These are phyloP conservation scores for Arachnomyces sp. DNA, from an alignment of 2,329 filamentous ascomycete species.

Conservation along the genomic window DNA sequence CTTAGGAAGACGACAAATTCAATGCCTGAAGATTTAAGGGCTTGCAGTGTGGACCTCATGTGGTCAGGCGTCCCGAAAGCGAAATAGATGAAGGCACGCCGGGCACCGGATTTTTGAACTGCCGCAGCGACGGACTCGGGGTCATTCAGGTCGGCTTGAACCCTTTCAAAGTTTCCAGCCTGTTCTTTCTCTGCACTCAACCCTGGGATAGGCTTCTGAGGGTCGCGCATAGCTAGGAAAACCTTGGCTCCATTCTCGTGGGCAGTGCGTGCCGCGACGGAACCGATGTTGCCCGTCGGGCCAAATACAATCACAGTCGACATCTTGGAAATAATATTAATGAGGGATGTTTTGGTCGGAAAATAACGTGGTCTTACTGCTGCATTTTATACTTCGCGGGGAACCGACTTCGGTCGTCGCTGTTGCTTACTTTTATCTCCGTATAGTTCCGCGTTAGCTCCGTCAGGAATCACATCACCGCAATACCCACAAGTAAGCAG, in stretches of 20 bases:
- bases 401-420: no score
- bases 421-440: no score
- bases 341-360: no score
- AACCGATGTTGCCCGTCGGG: conserved; percentile 42
- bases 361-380: no score
- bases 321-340: no score
- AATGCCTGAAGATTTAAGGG: conserved; percentile 40
- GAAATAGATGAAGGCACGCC: conserved; percentile 44
- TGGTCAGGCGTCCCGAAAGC: conserved; percentile 26
- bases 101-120: conserved; percentile 41
- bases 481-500: no score
- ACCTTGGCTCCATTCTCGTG: conserved; percentile 37
- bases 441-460: no score
- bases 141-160: conserved; percentile 40
- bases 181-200: conserved; percentile 23
- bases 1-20: conserved; percentile 43
- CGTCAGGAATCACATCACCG: no score
- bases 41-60: conserved; percentile 34
- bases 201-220: conserved; percentile 35
- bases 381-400: no score
- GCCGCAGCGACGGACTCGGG: conserved; percentile 35
- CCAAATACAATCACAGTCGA: conserved; percentile 42
- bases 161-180: conserved; percentile 25
- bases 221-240: conserved; percentile 42
- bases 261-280: conserved; percentile 33